These are phyloP conservation scores for Vanderwaltozyma polyspora DNA, from an alignment of 805 yeast genomes.

Conservation along the genomic window DNA sequence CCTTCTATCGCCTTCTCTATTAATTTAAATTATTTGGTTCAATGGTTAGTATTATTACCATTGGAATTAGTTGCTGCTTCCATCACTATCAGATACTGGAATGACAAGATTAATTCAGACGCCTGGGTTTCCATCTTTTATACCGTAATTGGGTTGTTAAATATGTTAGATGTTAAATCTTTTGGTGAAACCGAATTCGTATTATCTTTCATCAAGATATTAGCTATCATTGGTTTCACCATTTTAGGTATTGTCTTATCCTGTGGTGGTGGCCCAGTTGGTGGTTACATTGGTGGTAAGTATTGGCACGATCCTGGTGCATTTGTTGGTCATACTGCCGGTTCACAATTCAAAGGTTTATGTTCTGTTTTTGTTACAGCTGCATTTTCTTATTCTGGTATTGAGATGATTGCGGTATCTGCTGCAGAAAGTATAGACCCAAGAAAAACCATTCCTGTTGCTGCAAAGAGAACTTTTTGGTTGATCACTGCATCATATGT, in stretches of 20 bases:
- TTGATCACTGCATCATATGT: constrained; percentile 64
- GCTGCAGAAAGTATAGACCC: constrained; percentile 72
- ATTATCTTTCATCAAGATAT: constrained; percentile 38
- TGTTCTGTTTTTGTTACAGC: constrained; percentile 46
- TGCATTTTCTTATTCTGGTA: constrained; percentile 60
- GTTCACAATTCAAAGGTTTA: constrained; percentile 38
- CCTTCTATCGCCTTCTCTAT: constrained; percentile 47
- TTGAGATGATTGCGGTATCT: constrained; percentile 63
- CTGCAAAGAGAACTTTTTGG: constrained; percentile 78
- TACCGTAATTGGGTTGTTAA: constrained; percentile 35
- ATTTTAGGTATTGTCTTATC: constrained; percentile 41
- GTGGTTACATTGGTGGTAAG: constrained; percentile 34
- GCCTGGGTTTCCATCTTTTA: constrained; percentile 52
- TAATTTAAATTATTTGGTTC: constrained; percentile 42
- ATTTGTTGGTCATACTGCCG: constrained; percentile 35
- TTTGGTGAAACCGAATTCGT: constrained; percentile 50
- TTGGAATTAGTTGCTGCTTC: constrained; percentile 51
- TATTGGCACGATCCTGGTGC: constrained; percentile 52
- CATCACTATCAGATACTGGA: constrained; percentile 48
- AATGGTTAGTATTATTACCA: constrained; percentile 48
- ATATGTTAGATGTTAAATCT: constrained; percentile 41
- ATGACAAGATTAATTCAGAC: constrained; percentile 37
- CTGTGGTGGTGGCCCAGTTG: constrained; percentile 36
- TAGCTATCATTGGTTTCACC: constrained; percentile 42
- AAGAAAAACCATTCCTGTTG: constrained; percentile 52